A percentile compares a stretch with the other conserved stretches of the same genome.
These are phyloP conservation scores for Paramecium octaurelia DNA, from an alignment of 73 alveolate genomes.

Conservation along the genomic window DNA sequence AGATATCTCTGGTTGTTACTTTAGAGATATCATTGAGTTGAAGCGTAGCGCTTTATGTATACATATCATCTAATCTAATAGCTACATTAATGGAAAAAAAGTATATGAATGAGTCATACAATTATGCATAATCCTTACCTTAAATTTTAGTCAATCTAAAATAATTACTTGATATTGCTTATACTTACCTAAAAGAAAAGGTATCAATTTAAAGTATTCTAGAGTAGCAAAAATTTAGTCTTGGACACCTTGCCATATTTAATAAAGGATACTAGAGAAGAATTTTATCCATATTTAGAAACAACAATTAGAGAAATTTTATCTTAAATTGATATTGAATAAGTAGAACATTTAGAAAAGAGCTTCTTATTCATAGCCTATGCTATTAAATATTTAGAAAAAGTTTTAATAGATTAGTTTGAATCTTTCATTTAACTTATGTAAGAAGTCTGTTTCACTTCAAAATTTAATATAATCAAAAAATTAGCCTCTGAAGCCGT, in stretches of 20 bases:
- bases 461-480: neutral
- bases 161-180: neutral
- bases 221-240: neutral
- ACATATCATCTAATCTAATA: neutral
- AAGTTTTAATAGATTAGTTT: neutral
- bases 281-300: neutral
- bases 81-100: slow-evolving; percentile 12
- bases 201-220: neutral
- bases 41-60: neutral
- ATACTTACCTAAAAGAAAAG: neutral
- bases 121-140: slow-evolving; percentile 1
- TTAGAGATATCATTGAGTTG: slow-evolving; percentile 25
- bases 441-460: neutral
- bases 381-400: slow-evolving; percentile 34
- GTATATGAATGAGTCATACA: neutral
- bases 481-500: neutral
- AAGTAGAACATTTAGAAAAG: slow-evolving; percentile 26
- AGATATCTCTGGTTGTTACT: neutral
- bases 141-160: neutral
- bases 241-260: neutral
- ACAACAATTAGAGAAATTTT: neutral
- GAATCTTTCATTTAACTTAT: neutral
- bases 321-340: neutral
- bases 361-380: slow-evolving; percentile 5
- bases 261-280: slow-evolving; percentile 35